Base-by-base conservation (phyloP, 352 stramenopile genomes). In the Pythium monospermum region DNA sequence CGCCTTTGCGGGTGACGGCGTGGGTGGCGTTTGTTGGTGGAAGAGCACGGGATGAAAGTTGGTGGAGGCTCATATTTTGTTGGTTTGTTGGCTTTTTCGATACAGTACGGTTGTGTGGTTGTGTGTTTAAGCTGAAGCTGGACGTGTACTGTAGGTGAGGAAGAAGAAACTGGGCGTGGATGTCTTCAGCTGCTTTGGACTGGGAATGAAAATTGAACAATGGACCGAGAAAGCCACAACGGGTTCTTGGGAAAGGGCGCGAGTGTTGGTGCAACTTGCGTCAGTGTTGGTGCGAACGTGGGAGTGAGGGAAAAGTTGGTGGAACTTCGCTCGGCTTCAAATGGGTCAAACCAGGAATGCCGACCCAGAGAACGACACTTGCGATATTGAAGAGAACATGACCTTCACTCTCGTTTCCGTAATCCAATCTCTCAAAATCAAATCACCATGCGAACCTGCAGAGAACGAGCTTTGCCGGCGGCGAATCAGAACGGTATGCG, bases 311-410 rank as follows among this genome's bases (percentile, higher is more conserved):
- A 35, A 41, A 15, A 53, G 33, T 3, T n/a, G 32, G 32, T 53
- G 45, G 30, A 35, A 43, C 12, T 41, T 53, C 31, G 21, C 10
- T 26, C 21, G 23, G 26, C 38, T 53, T 26, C 38, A 44, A 61
- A 55, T 45, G 46, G 54, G 33, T n/a, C 39, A 56, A 56, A 62
- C 33, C 27, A n/a, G n/a, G 13, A 35, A 35, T 35, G 30, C 30
- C 13, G 19, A 53, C n/a, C 15, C 18, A 36, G 35, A 27, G 28
- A 54, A 56, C 41, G 46, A 59, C 49, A 39, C 11, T 47, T 48
- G 40, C 48, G 43, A 65, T 43, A 59, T 65, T 65, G 57, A 65
- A 65, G 57, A 65, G 43, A 56, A 52, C 44, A 25, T 4, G 50
- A 65, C 57, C 49, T 50, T 59, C 57, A 65, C 57, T 65, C 57